Evolutionary conservation across 805 yeast genomes (phyloP), one percentile per base, ranked within the genome.

Genomic region (Wickerhamiella vanderwaltii): DNA sequence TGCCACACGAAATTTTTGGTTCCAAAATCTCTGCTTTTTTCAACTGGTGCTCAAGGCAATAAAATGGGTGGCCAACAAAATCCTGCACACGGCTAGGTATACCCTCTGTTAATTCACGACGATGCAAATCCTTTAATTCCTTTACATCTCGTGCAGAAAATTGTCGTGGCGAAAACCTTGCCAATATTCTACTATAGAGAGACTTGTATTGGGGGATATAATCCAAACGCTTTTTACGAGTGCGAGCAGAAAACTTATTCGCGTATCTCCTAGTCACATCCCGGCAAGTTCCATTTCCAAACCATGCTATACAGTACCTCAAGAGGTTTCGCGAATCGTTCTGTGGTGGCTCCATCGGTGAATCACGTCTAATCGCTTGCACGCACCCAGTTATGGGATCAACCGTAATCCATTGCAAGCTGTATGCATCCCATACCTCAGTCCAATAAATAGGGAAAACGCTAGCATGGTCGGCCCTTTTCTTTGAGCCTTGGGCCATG

Each of bases 191-290:
- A 6, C 61, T 56, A 56, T 72, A 85, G 94, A 95, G 84, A 15
- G 6, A 6, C 9, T 23, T 37, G n/a, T 44, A 53, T 15, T 24
- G 37, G 5, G 66, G 69, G 7, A 76, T 77, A 43, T 73, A 67
- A 0, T 80, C 73, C 3, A 88, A 71, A 24, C 95, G 59, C 51
- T 77, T 79, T 54, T 77, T 81, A 15, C 87, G 65, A 0, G 83
- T 76, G 50, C 79, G 80, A 7, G 93, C 76, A 54, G 83, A 82
- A 56, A 63, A 84, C 48, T 66, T 67, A 32, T 68, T 72, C 1
- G 85, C 70, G 59, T 91, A 91, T 17, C 97, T 59, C 49, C 95
- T 59, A 0, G 98, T 88, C 3, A 91, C 80, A 57, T 91, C 98
- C 48, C 77, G 66, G 0, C 77, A 78, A 5, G 75, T 73, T 3